Evolutionary conservation across 257 asterid genomes (phyloP).

Genomic region (Nyctanthes arbortristis): DNA sequence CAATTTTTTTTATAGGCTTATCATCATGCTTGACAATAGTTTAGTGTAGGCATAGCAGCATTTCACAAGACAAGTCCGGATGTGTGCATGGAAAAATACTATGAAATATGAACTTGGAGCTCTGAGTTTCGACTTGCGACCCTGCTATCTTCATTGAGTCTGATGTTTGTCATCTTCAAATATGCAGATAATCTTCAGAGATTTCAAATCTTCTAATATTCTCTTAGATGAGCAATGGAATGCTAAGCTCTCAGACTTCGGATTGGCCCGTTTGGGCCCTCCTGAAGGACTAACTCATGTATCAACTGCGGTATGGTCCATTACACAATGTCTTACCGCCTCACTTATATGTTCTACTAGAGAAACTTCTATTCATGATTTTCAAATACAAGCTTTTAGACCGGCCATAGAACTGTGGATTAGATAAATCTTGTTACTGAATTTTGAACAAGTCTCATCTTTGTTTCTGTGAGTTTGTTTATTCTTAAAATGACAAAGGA

Average conservation of each 20-base stretch:
- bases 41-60: background rate
- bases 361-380: background rate
- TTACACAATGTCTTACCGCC: background rate
- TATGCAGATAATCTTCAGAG: slow-evolving; percentile 62
- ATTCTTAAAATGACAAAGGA: too few relatives aligned
- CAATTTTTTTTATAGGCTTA: too few relatives aligned
- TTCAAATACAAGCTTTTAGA: background rate
- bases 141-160: background rate
- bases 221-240: slow-evolving; percentile 71
- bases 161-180: slow-evolving; percentile 1
- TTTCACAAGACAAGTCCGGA: background rate
- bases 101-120: slow-evolving; percentile 7
- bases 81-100: background rate
- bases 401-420: background rate
- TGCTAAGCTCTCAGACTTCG: slow-evolving; percentile 70
- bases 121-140: background rate
- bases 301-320: slow-evolving; percentile 58
- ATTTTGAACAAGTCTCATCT: background rate
- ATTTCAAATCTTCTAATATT: slow-evolving; percentile 66
- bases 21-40: too few relatives aligned
- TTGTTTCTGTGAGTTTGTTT: background rate
- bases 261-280: slow-evolving; percentile 80
- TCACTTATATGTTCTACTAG: slow-evolving; percentile 11
- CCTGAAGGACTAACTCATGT: slow-evolving; percentile 63
- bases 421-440: background rate